Base-by-base conservation (phyloP, 2,329 filamentous ascomycete species). In the Stromatinia cepivora region DNA sequence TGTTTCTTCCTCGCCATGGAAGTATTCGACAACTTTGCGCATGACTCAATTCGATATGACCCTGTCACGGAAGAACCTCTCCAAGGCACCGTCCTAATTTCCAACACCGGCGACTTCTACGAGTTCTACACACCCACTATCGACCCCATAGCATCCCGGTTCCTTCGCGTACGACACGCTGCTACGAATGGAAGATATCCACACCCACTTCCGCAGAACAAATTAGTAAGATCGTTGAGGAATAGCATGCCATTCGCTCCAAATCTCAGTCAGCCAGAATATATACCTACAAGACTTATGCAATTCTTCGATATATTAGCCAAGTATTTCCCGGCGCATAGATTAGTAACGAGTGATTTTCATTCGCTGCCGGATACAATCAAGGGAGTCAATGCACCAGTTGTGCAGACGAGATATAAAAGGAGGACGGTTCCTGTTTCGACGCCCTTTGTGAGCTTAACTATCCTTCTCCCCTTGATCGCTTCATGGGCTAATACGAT, bases 1-100 rank as follows among this genome's bases (percentile, higher is more conserved):
- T 98, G 95, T 83, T 99, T 97, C 84, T 98, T 99, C 84, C 87
- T 99, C 54, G 95, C 94, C 57, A 91, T 99, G 81, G 95, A 99
- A 81, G 95, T 99, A 73, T 97, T 97, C 77, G 95, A 99, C 83
- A 99, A 99, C 82, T 98, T 99, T 79, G 90, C 93, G 48, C 96
- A 99, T 82, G 95, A 99, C 81, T 87, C 90, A 70, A 88, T 99
- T 72, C 94, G 96, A 72, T 99, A 98, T 82, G 91, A 98, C 80
- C 85, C 90, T 15, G 81, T 84, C 71, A 96, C 93, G 15, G 92
- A 93, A 78, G 84, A 90, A 73, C 92, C 94, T 0, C 86, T 97
- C 67, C 96, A 99, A 82, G 93, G 93, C 63, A 90, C 90, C 72
- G 94, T 98, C 20, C 84, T 99, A 52, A 90, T 99, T 77, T 93